Percentiles rank a stretch among this genome's conserved stretches.
Evolutionary conservation across 148 eudicot species (phyloP).

Genomic region (Fagopyrum homotropicum): DNA sequence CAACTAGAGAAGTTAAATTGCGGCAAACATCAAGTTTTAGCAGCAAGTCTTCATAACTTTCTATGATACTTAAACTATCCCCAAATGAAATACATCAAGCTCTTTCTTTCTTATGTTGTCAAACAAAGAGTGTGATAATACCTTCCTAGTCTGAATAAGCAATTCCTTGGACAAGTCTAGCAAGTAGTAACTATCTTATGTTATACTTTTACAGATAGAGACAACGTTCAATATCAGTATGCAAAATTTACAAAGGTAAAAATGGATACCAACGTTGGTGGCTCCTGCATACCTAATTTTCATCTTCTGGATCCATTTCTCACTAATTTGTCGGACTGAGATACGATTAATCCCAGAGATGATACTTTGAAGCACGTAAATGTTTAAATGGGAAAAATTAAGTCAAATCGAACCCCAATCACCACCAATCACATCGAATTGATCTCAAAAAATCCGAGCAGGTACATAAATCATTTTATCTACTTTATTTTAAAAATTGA

Average conservation of each 20-base stretch:
- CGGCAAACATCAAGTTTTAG: no score
- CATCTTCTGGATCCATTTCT: background rate
- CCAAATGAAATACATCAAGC: no score
- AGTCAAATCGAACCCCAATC: background rate
- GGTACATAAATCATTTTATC: background rate
- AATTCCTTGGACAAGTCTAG: no score
- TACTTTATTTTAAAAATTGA: background rate
- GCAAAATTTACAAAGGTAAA: background rate
- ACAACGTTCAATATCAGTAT: background rate
- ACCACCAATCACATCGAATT: background rate
- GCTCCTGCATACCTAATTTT: background rate
- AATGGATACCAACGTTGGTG: background rate
- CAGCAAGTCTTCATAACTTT: no score
- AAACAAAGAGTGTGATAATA: no score
- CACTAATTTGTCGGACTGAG: background rate
- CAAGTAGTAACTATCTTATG: no score
- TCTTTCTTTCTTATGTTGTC: no score
- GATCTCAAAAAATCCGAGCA: background rate
- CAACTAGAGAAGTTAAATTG: no score
- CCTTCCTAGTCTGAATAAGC: no score
- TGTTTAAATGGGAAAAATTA: background rate
- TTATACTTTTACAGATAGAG: background rate
- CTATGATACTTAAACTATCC: no score
- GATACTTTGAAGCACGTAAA: background rate
- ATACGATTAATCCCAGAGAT: background rate